A percentile compares a stretch with the other conserved stretches of the same genome.
Conservation (phyloP, 2,329 filamentous ascomycete species). For the Cladosporium sp. region DNA sequence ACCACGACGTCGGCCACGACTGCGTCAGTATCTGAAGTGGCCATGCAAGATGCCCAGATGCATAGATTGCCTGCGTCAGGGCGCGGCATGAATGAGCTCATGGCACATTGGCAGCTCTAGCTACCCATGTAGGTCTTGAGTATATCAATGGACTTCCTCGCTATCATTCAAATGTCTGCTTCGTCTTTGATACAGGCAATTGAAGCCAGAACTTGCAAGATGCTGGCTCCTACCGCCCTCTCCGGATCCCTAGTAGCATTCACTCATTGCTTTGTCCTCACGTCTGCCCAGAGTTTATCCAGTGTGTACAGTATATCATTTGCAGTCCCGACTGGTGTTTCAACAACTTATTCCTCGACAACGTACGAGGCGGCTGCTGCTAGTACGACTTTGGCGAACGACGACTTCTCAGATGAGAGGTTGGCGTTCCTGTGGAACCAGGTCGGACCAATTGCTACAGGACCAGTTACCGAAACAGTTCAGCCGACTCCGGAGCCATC, state of each 20-base stretch:
- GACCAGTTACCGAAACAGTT: constrained; percentile 26
- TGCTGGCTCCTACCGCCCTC: not conserved
- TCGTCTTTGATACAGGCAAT: not conserved
- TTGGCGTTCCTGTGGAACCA: constrained; percentile 37
- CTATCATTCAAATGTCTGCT: not conserved
- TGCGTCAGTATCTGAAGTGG: not conserved
- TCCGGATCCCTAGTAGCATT: not conserved
- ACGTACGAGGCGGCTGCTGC: constrained; percentile 42
- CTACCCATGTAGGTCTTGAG: not conserved
- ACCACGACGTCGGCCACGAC: not conserved
- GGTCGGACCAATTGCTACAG: constrained; percentile 24
- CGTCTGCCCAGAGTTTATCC: not conserved
- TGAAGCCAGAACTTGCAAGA: not conserved
- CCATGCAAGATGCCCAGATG: not conserved
- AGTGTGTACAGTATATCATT: constrained; percentile 23
- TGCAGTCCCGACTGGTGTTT: constrained; percentile 27
- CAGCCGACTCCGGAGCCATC: constrained; percentile 31
- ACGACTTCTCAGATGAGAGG: constrained; percentile 45
- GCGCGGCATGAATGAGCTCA: constrained; percentile 1
- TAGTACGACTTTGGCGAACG: constrained; percentile 40
- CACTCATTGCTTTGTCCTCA: not conserved
- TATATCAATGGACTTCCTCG: not conserved
- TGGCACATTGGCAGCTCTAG: not conserved
- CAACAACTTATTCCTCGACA: constrained; percentile 28
- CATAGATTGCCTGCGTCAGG: not conserved